phyloP scores from a whole-genome alignment of 129 eudicot genomes.

The Logfia minima region DNA sequence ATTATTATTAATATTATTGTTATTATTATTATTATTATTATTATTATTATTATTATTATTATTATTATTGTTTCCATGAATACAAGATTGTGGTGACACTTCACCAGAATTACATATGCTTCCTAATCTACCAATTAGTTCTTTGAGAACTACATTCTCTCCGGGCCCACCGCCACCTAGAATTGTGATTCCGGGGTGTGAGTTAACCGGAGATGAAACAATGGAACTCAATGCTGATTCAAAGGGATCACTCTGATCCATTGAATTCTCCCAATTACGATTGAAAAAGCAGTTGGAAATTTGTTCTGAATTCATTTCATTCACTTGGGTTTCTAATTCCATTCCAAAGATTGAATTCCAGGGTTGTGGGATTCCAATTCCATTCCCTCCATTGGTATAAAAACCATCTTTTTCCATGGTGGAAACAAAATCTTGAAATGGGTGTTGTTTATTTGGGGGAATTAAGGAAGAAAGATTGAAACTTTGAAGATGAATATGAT shows the following conservation, averaged over 20 bases:
- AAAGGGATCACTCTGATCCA: constrained; percentile 82
- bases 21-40: not conserved
- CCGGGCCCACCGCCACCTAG: constrained; percentile 12
- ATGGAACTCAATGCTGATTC: constrained; percentile 94
- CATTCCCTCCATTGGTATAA: constrained; percentile 28
- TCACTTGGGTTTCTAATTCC: constrained; percentile 39
- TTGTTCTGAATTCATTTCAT: constrained; percentile 49
- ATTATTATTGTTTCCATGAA: constrained; percentile 13
- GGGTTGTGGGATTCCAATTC: constrained; percentile 29
- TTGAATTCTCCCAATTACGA: constrained; percentile 65
- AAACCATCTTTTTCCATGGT: constrained; percentile 53
- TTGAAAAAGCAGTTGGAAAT: constrained; percentile 45
- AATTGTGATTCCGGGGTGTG: constrained; percentile 39
- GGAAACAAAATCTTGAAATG: constrained; percentile 16
- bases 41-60: not conserved
- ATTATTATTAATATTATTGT: not conserved
- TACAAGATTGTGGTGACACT: constrained; percentile 48
- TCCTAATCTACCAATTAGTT: constrained; percentile 80
- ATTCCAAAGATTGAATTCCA: constrained; percentile 53
- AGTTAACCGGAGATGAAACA: constrained; percentile 74
- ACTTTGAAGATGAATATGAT: constrained; percentile 21
- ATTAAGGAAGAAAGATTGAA: constrained; percentile 27
- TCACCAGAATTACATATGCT: constrained; percentile 73
- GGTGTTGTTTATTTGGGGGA: constrained; percentile 27
- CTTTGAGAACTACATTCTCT: constrained; percentile 59